Base-by-base conservation (phyloP, 2,329 filamentous ascomycete genomes). In the Fusarium praegraminearum region DNA sequence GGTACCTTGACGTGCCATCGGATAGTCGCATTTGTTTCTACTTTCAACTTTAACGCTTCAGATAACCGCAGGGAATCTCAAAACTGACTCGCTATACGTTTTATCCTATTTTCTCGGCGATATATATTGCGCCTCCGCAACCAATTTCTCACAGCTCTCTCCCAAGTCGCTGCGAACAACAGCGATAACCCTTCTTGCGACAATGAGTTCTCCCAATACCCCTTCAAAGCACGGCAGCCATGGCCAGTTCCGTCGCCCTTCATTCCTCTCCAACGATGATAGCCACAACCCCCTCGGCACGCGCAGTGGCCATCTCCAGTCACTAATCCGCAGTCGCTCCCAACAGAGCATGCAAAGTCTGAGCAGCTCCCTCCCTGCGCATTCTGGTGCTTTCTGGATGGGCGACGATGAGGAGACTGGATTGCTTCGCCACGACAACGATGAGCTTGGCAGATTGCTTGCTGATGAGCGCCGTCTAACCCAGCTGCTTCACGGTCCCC, bases 401-500 rank as follows among this genome's bases (percentile, higher is more conserved):
- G 68, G 58, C 28, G 77, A 78, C 32, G 79, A 81, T 45, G 79
- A 81, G 45, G 79, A 80, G 54, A 50, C 72, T 12, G 74, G 66
- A 22, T 49, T 71, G 55, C 59, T 67, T 36, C 67, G 73, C 67
- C 67, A 72, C 24, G 75, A 82, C 33, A 80, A 83, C 30, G 84
- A 86, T 43, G 81, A 83, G 30, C 80, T 82, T 40, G 79, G 80
- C 20, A 81, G 81, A 26, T 78, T 84, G 24, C 78, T 83, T 47
- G 78, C 80, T 44, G 86, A 90, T 55, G 88, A 90, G 78, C 85
- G 86, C 33, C 87, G 88, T 24, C 78, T 90, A 52, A 87, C 81
- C 61, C 83, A 85, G 65, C 82, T 91, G 62, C 85, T 91, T 55
- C 84, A 86, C 74, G 87, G 86, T n/a, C 89, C 91, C 4, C 89